Percentiles rank a stretch among this genome's conserved stretches.
Conservation (phyloP, 257 asterid genomes). For the Jacaranda copaia region DNA sequence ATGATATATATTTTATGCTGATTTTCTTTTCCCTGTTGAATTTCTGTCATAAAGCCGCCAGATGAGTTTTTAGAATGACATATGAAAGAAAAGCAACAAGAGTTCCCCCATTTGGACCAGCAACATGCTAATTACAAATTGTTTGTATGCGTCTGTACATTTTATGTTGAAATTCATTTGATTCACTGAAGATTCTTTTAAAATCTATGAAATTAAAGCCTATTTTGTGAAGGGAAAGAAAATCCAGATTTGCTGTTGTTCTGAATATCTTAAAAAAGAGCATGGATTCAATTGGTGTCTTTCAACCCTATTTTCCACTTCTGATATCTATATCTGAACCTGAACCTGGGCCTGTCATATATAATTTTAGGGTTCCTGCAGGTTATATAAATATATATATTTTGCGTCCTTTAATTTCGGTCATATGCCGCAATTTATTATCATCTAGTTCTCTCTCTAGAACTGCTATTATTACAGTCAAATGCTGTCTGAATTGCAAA, state of each 20-base stretch:
- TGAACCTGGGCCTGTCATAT: no score
- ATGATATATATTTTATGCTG: slow-evolving; percentile 1
- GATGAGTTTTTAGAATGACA: slow-evolving; percentile 8
- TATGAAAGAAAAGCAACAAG: not conserved
- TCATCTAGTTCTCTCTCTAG: no score
- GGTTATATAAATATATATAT: no score
- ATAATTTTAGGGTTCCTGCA: no score
- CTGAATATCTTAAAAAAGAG: not conserved
- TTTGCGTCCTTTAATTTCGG: no score
- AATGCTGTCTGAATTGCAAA: no score
- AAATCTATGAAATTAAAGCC: not conserved
- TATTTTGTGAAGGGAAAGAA: not conserved
- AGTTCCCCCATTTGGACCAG: not conserved
- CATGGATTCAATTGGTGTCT: no score
- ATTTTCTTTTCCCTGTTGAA: slow-evolving; percentile 11
- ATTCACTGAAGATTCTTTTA: not conserved
- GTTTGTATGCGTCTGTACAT: not conserved
- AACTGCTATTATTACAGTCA: no score
- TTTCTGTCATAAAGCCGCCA: slow-evolving; percentile 22
- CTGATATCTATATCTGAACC: no score
- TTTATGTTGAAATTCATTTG: slow-evolving; percentile 18
- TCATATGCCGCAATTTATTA: no score
- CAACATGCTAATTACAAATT: not conserved
- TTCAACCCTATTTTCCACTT: no score
- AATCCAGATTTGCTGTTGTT: not conserved